phyloP scores from a whole-genome alignment of 192 early-diverging fungal species.

The Thamnidium elegans region DNA sequence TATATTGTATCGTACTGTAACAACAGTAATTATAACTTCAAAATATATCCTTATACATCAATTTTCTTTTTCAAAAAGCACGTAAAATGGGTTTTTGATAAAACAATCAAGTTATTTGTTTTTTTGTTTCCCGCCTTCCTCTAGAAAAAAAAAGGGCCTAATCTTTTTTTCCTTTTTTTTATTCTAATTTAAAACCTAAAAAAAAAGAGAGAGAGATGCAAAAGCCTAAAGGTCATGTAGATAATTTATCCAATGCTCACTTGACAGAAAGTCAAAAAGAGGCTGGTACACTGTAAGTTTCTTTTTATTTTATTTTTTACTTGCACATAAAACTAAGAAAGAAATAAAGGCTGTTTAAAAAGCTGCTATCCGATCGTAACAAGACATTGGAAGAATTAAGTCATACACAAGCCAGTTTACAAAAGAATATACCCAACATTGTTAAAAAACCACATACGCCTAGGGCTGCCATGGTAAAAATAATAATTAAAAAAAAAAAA shows the following conservation, averaged over 20 bases:
- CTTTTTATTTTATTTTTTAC: neutral
- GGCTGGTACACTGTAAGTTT: constrained; percentile 6
- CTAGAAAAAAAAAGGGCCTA: too few relatives aligned
- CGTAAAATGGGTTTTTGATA: too few relatives aligned
- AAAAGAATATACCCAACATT: constrained; percentile 16
- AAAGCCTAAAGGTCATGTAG: too few relatives aligned
- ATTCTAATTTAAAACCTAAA: neutral
- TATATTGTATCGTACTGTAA: too few relatives aligned
- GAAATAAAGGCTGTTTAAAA: constrained; percentile 15
- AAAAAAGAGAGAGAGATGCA: neutral
- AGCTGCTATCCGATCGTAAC: constrained; percentile 16
- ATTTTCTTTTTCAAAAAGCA: too few relatives aligned
- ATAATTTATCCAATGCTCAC: too few relatives aligned
- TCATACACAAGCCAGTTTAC: constrained; percentile 23
- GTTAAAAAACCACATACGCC: neutral
- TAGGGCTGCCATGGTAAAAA: constrained; percentile 16
- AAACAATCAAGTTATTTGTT: too few relatives aligned
- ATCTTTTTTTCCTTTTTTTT: neutral
- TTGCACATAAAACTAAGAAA: neutral
- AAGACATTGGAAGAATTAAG: constrained; percentile 24
- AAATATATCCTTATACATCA: too few relatives aligned
- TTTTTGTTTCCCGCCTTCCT: too few relatives aligned
- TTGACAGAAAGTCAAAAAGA: constrained; percentile 11
- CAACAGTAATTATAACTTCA: too few relatives aligned
- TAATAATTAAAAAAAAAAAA: neutral